Evolutionary conservation across 169 alveolate genomes (phyloP).

Genomic region (Plasmodium inui): DNA sequence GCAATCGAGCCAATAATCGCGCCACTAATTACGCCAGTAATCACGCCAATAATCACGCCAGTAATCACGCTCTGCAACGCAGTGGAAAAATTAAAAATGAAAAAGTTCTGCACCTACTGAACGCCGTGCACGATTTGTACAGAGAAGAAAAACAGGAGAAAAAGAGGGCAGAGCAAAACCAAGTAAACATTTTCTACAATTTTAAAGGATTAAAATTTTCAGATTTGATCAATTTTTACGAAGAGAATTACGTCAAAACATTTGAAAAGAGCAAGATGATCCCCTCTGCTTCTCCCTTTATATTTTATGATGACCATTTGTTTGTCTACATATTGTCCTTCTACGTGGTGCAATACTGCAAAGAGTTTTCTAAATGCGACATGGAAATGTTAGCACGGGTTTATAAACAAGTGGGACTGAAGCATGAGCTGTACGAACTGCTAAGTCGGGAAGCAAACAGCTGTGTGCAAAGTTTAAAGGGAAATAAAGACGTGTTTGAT

Average conservation of each 20-base stretch:
- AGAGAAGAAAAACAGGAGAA: slow-evolving; percentile 12
- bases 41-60: background rate
- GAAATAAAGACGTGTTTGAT: slow-evolving; percentile 35
- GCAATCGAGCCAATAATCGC: background rate
- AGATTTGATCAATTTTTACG: slow-evolving; percentile 34
- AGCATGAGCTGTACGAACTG: slow-evolving; percentile 41
- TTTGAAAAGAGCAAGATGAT: slow-evolving; percentile 3
- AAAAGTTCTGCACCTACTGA: background rate
- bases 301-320: slow-evolving; percentile 48
- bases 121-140: slow-evolving; percentile 10
- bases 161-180: background rate
- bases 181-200: slow-evolving; percentile 33
- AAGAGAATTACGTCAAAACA: slow-evolving; percentile 7
- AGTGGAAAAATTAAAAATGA: background rate
- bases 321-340: slow-evolving; percentile 22
- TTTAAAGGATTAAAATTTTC: slow-evolving; percentile 23
- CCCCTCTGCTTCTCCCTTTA: background rate
- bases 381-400: slow-evolving; percentile 24
- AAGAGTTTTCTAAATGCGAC: slow-evolving; percentile 9
- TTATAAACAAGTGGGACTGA: slow-evolving; percentile 43
- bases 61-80: background rate
- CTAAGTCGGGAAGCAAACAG: background rate
- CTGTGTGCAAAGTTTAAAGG: slow-evolving; percentile 11
- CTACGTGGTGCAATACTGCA: slow-evolving; percentile 27
- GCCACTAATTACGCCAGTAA: background rate